Base-by-base conservation (phyloP, 2,329 filamentous ascomycete species). In the Fusarium neocosmosporiellum region DNA sequence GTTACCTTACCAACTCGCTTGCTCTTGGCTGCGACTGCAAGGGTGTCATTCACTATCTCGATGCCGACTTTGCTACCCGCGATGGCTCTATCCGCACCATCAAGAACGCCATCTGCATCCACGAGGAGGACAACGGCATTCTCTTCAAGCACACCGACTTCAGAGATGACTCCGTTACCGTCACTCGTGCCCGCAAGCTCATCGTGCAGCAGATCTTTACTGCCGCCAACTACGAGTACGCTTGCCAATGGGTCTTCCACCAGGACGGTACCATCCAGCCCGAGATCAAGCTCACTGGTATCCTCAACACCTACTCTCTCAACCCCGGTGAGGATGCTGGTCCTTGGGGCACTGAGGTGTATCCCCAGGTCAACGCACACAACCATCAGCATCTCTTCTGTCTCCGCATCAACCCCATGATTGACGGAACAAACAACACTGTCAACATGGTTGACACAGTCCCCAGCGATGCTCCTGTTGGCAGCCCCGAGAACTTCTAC, bases 311-410 rank as follows among this genome's bases (percentile, higher is more conserved):
- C 0, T 98, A 97, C 77, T 86, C 91, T 29, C 92, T 98, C 87
- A 89, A 91, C 75, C 89, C 91, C 0, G 93, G 90, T 54, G 95
- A 98, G 82, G 93, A 96, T 72, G 92, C 93, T 10, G 86, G 93
- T 33, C 94, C 94, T 67, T 98, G 94, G 94, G 95, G 95, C 65
- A 97, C 95, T 0, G 92, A 97, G 81, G 95, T 98, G 10, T 96
- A 96, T 78, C 72, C 72, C 1, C 93, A 94, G 0, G 86, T 98
- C 78, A 97, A 98, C 78, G 95, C 95, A 0, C 95, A 98, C 84
- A 98, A 98, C 84, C 95, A 98, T 82, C 95, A 98, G 83, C 95
- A 98, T 81, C 88, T 98, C 34, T 98, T 98, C 89, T 98, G 94
- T 80, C 85, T 98, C 48, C 93, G 95, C 46, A 86, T 98, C 48